Percentiles rank a stretch among this genome's conserved stretches.
Evolutionary conservation across 495 filamentous ascomycete species (phyloP).

Genomic region (Achaetomiella virescens): DNA sequence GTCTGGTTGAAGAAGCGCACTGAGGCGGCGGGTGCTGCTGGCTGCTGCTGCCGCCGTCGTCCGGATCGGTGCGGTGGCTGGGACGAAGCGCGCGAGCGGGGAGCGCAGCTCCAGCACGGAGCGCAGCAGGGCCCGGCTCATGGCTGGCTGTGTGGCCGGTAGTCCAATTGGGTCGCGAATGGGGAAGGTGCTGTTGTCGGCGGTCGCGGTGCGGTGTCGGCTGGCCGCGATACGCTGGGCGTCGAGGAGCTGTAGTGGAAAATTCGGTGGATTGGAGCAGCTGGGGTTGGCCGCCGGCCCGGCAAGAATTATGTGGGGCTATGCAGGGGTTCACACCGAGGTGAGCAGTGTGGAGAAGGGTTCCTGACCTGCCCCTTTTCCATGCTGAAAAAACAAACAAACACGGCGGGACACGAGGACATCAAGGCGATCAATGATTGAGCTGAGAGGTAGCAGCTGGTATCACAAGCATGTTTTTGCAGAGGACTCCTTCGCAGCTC

Average conservation of each 20-base stretch:
- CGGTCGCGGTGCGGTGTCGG: constrained; percentile 9
- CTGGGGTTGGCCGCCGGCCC: constrained; percentile 7
- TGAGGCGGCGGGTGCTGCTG: constrained; percentile 1
- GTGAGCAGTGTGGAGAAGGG: neutral
- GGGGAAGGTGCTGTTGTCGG: neutral
- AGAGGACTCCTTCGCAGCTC: too few species aligned
- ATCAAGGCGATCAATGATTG: too few species aligned
- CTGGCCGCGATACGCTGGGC: constrained; percentile 7
- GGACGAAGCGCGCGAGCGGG: constrained; percentile 26
- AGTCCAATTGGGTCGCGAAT: constrained; percentile 1
- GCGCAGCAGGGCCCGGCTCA: constrained; percentile 44
- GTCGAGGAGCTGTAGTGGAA: constrained; percentile 11
- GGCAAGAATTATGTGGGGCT: constrained; percentile 6
- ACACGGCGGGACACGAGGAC: too few species aligned
- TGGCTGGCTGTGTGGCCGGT: constrained; percentile 12
- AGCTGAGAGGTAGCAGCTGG: too few species aligned
- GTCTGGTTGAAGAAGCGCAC: constrained; percentile 28
- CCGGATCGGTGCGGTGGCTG: constrained; percentile 24
- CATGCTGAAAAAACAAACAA: neutral
- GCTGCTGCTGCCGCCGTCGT: constrained; percentile 21
- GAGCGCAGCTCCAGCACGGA: constrained; percentile 43
- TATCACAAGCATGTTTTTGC: too few species aligned
- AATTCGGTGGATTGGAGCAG: constrained; percentile 12
- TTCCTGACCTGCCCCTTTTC: neutral
- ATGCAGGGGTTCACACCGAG: neutral